A percentile compares a stretch with the other conserved stretches of the same genome.
phyloP scores from a whole-genome alignment of 73 alveolate species.

The Symbiodinium natans region DNA sequence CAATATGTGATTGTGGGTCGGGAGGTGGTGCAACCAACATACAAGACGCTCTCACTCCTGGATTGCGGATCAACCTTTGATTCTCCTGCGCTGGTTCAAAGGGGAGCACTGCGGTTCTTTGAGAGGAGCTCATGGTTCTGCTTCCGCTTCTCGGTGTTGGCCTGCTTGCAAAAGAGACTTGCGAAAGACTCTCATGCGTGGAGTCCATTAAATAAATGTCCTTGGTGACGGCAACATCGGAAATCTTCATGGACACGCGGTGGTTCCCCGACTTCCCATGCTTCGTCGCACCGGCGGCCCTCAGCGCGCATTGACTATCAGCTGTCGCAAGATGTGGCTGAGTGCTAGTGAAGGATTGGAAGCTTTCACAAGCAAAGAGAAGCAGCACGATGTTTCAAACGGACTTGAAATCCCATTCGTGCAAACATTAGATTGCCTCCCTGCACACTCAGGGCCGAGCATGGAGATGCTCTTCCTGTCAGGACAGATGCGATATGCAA shows the following conservation, averaged over 20 bases:
- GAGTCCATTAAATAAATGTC: neutral
- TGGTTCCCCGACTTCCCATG: neutral
- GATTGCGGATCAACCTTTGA: too few relatives aligned
- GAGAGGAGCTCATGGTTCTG: slow-evolving; percentile 49
- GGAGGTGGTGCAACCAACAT: too few relatives aligned
- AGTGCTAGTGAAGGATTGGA: too few relatives aligned
- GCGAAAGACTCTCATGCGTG: neutral
- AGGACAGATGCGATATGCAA: too few relatives aligned
- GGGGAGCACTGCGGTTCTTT: slow-evolving; percentile 25
- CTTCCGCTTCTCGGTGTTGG: slow-evolving; percentile 34
- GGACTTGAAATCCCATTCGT: neutral
- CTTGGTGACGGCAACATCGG: slow-evolving; percentile 41
- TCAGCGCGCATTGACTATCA: too few relatives aligned
- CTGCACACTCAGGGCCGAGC: neutral
- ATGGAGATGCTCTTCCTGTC: neutral
- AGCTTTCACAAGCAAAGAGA: too few relatives aligned
- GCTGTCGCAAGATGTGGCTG: too few relatives aligned
- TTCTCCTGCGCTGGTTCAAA: too few relatives aligned
- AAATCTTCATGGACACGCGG: slow-evolving; percentile 73
- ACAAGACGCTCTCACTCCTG: too few relatives aligned
- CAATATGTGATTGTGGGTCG: too few relatives aligned
- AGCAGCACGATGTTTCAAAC: neutral
- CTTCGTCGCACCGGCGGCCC: slow-evolving; percentile 59
- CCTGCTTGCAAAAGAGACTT: neutral
- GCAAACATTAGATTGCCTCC: neutral